Base-by-base conservation (phyloP, 805 yeast genomes). In the Ogataea ganodermae region DNA sequence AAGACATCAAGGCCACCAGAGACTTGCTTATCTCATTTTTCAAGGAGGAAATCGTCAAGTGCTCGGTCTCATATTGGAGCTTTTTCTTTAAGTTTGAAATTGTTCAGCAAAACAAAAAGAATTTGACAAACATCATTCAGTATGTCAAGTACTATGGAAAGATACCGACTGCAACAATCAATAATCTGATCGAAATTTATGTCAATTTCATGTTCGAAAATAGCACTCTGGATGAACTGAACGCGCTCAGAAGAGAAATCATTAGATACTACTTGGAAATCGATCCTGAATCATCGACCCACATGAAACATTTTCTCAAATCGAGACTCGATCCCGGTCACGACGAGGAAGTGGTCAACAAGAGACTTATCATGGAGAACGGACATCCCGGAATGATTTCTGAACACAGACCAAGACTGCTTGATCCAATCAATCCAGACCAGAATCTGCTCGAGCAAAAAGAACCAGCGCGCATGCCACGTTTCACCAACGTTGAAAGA, bases 401-500 rank as follows among this genome's bases (percentile, higher is more conserved):
- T 2, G 70, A 72, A 9, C 74, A 70, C 10, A 64, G 70, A 44
- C 85, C 85, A 0, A 51, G 59, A 30, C 59, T 65, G 10, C 65
- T 76, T 14, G 78, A 78, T 52, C 69, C 67, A 27, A 63, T 49
- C 46, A 67, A 60, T 10, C 51, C 63, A 12, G 65, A 65, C 3
- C 53, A 56, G 22, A 43, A 50, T 20, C 20, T 57, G 22, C 13
- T 40, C 22, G 46, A 20, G 41, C 51, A 46, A 16, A 44, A 58
- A 1, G 35, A n/a, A n/a, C 60, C 65, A 0, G 68, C 73, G 6
- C 55, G 65, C 1, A 48, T 81, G 18, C 92, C 91, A 1, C 68
- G 73, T 4, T 83, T 83, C 61, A 78, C 74, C 52, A 81, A 82
- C 58, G 80, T 83, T 7, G 91, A 86, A 53, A 81, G 79, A 60